These are phyloP conservation scores for Coemansia sp. DNA, from an alignment of 192 early-diverging fungal species.

Conservation along the genomic window DNA sequence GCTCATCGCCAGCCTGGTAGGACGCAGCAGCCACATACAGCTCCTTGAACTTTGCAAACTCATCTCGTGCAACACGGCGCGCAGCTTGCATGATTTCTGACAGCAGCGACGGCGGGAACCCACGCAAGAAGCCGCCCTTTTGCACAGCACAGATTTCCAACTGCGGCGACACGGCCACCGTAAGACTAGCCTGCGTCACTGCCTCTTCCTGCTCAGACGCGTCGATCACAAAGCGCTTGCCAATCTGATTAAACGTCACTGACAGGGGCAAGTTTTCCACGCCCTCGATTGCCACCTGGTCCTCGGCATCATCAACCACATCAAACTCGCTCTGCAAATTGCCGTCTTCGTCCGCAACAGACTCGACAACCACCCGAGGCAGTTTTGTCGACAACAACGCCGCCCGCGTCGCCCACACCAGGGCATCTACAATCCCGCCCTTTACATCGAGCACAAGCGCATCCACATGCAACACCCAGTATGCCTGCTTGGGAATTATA, in stretches of 20 bases:
- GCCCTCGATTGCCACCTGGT: constrained; percentile 75
- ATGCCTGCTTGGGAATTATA: constrained; percentile 85
- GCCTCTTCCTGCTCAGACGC: constrained; percentile 87
- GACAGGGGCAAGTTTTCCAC: constrained; percentile 76
- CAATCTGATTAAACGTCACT: constrained; percentile 88
- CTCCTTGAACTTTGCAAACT: constrained; percentile 21
- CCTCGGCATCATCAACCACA: constrained; percentile 86
- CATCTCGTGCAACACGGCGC: constrained; percentile 32
- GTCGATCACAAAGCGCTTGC: constrained; percentile 80
- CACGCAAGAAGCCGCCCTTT: constrained; percentile 61
- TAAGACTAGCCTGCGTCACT: constrained; percentile 75
- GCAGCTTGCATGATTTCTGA: constrained; percentile 44
- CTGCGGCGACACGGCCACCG: constrained; percentile 76
- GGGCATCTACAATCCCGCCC: constrained; percentile 82
- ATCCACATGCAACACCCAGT: constrained; percentile 91
- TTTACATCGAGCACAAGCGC: constrained; percentile 88
- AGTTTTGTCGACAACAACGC: constrained; percentile 87
- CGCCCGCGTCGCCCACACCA: constrained; percentile 82
- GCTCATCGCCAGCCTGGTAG: constrained; percentile 18
- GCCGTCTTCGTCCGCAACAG: constrained; percentile 74
- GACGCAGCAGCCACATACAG: constrained; percentile 25
- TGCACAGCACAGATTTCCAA: constrained; percentile 86
- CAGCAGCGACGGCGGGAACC: constrained; percentile 45
- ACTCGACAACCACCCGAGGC: constrained; percentile 81
- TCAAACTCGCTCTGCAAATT: constrained; percentile 85